Conservation (phyloP, 2,329 filamentous ascomycete species). For the Fusarium sp. region DNA sequence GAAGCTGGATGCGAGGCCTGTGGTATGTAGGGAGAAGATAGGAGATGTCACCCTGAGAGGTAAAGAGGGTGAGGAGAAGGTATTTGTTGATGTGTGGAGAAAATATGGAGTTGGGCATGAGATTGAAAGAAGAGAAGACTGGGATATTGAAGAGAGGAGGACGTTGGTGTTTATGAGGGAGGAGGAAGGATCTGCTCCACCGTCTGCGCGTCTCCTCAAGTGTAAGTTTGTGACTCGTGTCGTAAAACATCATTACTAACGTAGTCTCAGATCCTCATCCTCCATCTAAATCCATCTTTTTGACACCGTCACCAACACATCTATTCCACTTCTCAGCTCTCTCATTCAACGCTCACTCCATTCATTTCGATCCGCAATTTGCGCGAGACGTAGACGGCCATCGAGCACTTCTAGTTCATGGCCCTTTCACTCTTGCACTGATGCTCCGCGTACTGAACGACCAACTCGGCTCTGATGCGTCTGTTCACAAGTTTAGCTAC, state of each 20-base stretch:
- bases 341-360: conserved; percentile 91
- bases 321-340: conserved; percentile 93
- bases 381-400: conserved; percentile 80
- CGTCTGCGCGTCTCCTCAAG: conserved; percentile 45
- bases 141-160: conserved; percentile 62
- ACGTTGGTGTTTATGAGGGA: conserved; percentile 67
- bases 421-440: conserved; percentile 82
- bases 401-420: conserved; percentile 83
- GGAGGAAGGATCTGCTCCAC: conserved; percentile 34
- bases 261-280: conserved; percentile 51
- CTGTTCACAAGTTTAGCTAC: conserved; percentile 76
- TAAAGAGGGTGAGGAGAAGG: conserved; percentile 56
- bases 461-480: conserved; percentile 38
- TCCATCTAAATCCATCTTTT: conserved; percentile 59
- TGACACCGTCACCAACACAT: conserved; percentile 77
- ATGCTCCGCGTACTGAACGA: conserved; percentile 75
- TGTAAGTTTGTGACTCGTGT: conserved; percentile 41
- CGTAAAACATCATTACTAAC: conserved; percentile 1
- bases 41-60: conserved; percentile 55
- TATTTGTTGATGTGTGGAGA: conserved; percentile 66
- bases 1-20: conserved; percentile 56
- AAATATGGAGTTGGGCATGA: conserved; percentile 56
- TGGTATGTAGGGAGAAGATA: conserved; percentile 62
- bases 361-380: conserved; percentile 85
- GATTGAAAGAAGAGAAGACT: conserved; percentile 27